phyloP scores from a whole-genome alignment of 2,329 filamentous ascomycete species.

The Fusarium annulatum region DNA sequence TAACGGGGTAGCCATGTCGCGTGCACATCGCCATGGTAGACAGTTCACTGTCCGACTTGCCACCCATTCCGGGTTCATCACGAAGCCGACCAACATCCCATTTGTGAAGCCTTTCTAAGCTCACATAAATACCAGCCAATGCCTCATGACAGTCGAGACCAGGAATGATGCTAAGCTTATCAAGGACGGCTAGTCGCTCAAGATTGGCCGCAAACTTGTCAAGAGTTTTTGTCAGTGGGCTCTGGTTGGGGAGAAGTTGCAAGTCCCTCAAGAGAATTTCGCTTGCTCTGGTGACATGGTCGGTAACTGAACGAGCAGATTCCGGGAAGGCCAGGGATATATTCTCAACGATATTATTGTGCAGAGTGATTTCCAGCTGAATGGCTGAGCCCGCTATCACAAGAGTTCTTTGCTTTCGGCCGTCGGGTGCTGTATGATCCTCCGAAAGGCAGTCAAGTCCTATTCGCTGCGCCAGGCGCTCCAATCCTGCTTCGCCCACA shows the following conservation, averaged over 20 bases:
- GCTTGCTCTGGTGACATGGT: conserved; percentile 70
- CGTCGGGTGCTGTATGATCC: conserved; percentile 58
- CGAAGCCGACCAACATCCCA: conserved; percentile 73
- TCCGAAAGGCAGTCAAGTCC: conserved; percentile 75
- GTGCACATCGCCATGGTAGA: conserved; percentile 73
- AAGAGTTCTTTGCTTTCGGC: conserved; percentile 64
- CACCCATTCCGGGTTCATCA: conserved; percentile 58
- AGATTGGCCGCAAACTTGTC: conserved; percentile 78
- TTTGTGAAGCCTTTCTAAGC: conserved; percentile 74
- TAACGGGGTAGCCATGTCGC: conserved; percentile 75
- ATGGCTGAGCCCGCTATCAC: conserved; percentile 72
- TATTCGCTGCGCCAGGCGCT: conserved; percentile 73
- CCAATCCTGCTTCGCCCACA: conserved; percentile 80
- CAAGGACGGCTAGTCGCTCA: conserved; percentile 74
- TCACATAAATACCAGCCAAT: conserved; percentile 77
- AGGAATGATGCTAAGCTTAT: conserved; percentile 76
- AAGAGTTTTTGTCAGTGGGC: conserved; percentile 75
- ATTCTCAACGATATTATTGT: conserved; percentile 70
- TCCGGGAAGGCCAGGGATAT: conserved; percentile 73
- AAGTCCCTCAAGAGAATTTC: conserved; percentile 75
- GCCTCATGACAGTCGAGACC: conserved; percentile 82
- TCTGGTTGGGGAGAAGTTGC: conserved; percentile 67
- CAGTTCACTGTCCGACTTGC: conserved; percentile 61
- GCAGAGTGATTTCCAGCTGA: conserved; percentile 70
- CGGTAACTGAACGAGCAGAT: conserved; percentile 66